Conservation (phyloP, 2,329 filamentous ascomycete genomes). For the Talaromyces sp. region DNA sequence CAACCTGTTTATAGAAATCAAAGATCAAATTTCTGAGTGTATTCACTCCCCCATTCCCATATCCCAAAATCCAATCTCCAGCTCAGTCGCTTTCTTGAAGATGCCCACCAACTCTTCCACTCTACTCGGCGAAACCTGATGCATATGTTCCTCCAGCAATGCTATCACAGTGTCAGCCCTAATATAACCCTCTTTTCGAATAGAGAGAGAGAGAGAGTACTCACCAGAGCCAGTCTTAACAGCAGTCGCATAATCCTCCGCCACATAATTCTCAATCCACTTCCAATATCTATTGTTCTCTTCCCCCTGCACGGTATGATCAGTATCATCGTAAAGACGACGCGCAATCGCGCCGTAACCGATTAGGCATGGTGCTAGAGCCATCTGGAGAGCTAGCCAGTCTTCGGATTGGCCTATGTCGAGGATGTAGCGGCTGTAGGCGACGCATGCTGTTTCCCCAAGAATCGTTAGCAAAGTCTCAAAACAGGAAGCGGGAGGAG, state of each 20-base stretch:
- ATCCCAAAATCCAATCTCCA: constrained; percentile 73
- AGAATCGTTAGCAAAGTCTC: not conserved
- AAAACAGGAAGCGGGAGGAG: not conserved
- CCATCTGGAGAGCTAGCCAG: constrained; percentile 80
- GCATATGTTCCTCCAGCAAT: constrained; percentile 70
- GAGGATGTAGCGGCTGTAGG: constrained; percentile 81
- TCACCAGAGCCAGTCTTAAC: constrained; percentile 67
- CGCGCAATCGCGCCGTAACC: constrained; percentile 79
- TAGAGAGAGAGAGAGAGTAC: not conserved
- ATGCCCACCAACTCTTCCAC: constrained; percentile 81
- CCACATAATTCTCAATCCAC: constrained; percentile 88
- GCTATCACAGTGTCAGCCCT: constrained; percentile 43
- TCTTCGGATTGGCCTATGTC: constrained; percentile 85
- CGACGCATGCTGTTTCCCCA: constrained; percentile 61
- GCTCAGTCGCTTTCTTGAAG: constrained; percentile 80
- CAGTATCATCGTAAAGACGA: constrained; percentile 60
- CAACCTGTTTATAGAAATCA: not conserved
- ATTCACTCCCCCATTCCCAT: constrained; percentile 52
- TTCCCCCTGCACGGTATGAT: constrained; percentile 51
- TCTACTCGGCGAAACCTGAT: constrained; percentile 67
- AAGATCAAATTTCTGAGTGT: not conserved
- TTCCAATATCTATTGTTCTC: constrained; percentile 74
- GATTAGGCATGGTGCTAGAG: constrained; percentile 81
- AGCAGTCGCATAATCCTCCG: constrained; percentile 71
- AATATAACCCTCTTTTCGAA: too few relatives aligned